Conservation (phyloP, 805 yeast genomes). For the Wickerhamiella australiensis region DNA sequence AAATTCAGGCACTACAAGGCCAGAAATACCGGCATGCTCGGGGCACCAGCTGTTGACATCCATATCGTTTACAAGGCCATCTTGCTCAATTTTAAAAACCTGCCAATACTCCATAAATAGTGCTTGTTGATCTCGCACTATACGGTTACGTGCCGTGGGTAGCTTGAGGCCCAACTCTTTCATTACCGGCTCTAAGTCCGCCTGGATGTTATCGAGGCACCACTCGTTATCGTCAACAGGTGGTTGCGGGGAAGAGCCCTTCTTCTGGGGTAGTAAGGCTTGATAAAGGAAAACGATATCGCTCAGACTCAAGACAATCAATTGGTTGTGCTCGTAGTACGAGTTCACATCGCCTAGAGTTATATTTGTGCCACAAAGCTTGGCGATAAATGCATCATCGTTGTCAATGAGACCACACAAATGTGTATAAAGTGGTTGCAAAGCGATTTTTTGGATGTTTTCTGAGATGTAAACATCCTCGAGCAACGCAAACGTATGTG, state of each 20-base stretch:
- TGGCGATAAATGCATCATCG: slow-evolving; percentile 1
- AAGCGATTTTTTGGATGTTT: slow-evolving; percentile 19
- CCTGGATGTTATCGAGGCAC: slow-evolving; percentile 26
- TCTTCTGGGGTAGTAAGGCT: slow-evolving; percentile 20
- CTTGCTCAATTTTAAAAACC: slow-evolving; percentile 25
- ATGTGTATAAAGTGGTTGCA: slow-evolving; percentile 16
- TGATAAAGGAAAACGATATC: slow-evolving; percentile 25
- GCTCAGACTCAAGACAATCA: slow-evolving; percentile 25
- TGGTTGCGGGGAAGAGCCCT: not conserved
- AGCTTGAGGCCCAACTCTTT: slow-evolving; percentile 20
- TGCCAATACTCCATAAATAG: slow-evolving; percentile 26
- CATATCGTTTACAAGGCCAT: slow-evolving; percentile 24
- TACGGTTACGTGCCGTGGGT: slow-evolving; percentile 18
- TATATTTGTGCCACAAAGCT: not conserved
- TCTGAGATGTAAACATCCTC: slow-evolving; percentile 19
- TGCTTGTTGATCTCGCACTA: slow-evolving; percentile 20
- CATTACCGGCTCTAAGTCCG: slow-evolving; percentile 28
- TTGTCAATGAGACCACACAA: slow-evolving; percentile 11
- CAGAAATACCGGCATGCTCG: not conserved
- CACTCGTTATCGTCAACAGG: slow-evolving; percentile 22
- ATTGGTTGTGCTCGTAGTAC: slow-evolving; percentile 17
- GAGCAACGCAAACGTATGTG: slow-evolving; percentile 21
- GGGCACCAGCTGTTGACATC: slow-evolving; percentile 13
- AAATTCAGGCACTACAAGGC: slow-evolving; percentile 1
- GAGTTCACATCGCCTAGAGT: not conserved